phyloP scores from a whole-genome alignment of 306 rosid genomes.

The Abrus pulchellus region DNA sequence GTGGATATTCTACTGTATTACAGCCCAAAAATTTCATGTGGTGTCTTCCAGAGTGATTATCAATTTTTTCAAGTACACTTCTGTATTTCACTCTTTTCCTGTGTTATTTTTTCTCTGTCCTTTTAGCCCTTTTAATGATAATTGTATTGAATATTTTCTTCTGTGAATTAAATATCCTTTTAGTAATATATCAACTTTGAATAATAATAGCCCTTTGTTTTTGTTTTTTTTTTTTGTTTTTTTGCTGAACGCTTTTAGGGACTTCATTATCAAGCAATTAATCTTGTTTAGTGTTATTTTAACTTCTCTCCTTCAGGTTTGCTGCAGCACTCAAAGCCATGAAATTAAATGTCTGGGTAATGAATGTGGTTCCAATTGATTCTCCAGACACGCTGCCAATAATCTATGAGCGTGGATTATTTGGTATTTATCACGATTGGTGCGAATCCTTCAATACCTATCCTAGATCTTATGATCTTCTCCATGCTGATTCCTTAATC shows the following conservation, averaged over 20 bases:
- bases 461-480: constrained; percentile 85
- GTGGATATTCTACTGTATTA: constrained; percentile 14
- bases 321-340: constrained; percentile 77
- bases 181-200: not conserved
- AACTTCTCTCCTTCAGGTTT: constrained; percentile 60
- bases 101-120: not conserved
- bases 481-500: constrained; percentile 81
- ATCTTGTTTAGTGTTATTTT: constrained; percentile 1
- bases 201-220: not conserved
- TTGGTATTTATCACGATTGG: constrained; percentile 90
- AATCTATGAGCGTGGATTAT: constrained; percentile 83
- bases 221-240: not conserved
- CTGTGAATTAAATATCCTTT: not conserved
- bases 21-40: constrained; percentile 9
- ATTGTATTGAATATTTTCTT: constrained; percentile 29
- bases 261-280: not conserved
- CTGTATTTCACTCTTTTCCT: constrained; percentile 2
- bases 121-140: too few relatives aligned
- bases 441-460: constrained; percentile 86
- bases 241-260: not conserved
- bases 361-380: constrained; percentile 82
- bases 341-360: constrained; percentile 72
- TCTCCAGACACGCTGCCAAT: constrained; percentile 78
- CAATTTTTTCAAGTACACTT: not conserved
- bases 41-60: not conserved